Evolutionary conservation across 2,329 filamentous ascomycete species (phyloP), one percentile per base, ranked within the genome.

Genomic region (Xylaria multiplex): DNA sequence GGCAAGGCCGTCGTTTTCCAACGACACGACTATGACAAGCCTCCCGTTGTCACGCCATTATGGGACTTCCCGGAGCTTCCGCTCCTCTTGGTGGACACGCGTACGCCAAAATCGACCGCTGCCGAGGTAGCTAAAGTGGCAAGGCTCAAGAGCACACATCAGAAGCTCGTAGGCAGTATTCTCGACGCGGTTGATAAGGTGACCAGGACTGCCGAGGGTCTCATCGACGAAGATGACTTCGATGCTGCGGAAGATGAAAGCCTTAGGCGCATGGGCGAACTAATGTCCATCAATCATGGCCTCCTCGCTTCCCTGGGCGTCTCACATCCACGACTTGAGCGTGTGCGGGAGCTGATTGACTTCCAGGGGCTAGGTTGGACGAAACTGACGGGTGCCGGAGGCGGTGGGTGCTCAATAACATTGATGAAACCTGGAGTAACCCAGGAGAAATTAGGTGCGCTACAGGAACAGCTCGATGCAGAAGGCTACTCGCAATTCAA

Each of bases 1-100:
- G 96, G 96, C 64, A 97, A 97, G 80, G 96, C 94, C 0, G 93
- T 99, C 1, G 84, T 98, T 2, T 99, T 97, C 81, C 91, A 95
- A 74, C 87, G 94, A 59, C 86, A 83, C 57, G 91, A 96, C 76
- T 93, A 94, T 78, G 83, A 83, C 64, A 90, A 91, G 76, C 92
- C 94, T 2, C 93, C 95, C 0, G 81, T 82, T 0, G 93, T 98
- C 4, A 86, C 85, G 11, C 87, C 93, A 1, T 80, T 99, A 0
- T 92, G 91, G 81, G 89, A 92, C 72, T 98, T 99, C 76, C 96
- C 96, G 1, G 93, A 97, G 80, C 84, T 99, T 7, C 96, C 94
- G 1, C 84, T 99, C 0, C 85, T 99, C 6, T 83, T 99, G 0
- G 91, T 98, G 58, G 93, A 99, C 79, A 98, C 96, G 0, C 90